These are phyloP conservation scores for Trichosporon ovoides DNA, from an alignment of 1,284 basidiomycete genomes.

Conservation along the genomic window DNA sequence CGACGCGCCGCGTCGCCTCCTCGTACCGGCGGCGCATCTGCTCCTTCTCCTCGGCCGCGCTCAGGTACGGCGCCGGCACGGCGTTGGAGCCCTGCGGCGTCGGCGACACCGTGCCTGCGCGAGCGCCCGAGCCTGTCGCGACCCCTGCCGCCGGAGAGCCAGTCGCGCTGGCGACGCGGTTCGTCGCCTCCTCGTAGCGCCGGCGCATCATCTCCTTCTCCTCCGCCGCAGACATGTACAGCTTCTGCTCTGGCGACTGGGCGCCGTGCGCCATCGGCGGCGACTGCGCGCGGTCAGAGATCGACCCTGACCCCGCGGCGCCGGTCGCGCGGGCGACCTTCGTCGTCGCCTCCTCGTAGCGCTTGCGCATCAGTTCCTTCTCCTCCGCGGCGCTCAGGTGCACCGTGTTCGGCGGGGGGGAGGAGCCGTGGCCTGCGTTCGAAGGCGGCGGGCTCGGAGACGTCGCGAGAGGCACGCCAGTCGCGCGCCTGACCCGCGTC, in stretches of 20 bases:
- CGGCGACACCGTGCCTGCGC: background rate
- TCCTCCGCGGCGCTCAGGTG: slow-evolving; percentile 31
- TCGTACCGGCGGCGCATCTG: slow-evolving; percentile 22
- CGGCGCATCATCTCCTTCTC: slow-evolving; percentile 27
- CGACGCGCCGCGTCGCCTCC: slow-evolving; percentile 52
- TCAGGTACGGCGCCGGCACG: slow-evolving; percentile 7
- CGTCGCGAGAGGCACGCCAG: background rate
- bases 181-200: slow-evolving; percentile 24
- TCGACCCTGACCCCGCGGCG: background rate
- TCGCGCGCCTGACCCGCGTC: background rate
- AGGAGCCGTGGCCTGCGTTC: background rate
- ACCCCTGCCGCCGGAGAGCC: background rate
- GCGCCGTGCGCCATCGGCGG: background rate
- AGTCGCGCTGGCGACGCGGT: background rate
- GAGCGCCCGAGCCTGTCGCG: background rate
- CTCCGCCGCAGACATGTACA: slow-evolving; percentile 14
- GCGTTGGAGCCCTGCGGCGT: background rate
- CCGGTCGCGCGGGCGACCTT: slow-evolving; percentile 3
- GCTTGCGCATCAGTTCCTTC: slow-evolving; percentile 31
- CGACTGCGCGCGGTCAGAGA: background rate
- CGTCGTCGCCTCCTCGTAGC: slow-evolving; percentile 32
- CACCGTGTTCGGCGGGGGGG: background rate
- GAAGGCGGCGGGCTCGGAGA: background rate
- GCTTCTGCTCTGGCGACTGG: background rate
- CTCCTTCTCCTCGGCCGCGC: slow-evolving; percentile 23